phyloP scores from a whole-genome alignment of 176 grass and related monocot genomes.

The Avena atlantica region DNA sequence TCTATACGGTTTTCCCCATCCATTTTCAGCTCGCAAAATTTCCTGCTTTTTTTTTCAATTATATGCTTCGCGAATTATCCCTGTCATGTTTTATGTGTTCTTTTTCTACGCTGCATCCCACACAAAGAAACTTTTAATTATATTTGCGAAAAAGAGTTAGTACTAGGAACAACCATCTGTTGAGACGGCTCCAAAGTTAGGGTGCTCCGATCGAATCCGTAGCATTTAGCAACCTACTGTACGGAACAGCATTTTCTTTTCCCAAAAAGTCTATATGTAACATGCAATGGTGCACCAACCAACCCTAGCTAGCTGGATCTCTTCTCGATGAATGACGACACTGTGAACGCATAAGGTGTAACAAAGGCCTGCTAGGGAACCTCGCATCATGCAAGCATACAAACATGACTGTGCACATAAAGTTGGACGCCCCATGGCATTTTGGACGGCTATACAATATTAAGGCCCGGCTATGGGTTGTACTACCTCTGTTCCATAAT shows the following conservation, averaged over 20 bases:
- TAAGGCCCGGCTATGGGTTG: background rate
- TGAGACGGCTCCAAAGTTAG: background rate
- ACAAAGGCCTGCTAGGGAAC: background rate
- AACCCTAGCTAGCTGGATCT: constrained; percentile 26
- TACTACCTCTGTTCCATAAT: too few relatives aligned
- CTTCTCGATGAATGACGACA: constrained; percentile 54
- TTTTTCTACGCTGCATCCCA: background rate
- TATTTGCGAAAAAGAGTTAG: background rate
- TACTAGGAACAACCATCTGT: background rate
- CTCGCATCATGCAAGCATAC: constrained; percentile 18
- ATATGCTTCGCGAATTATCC: background rate
- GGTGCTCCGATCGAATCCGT: constrained; percentile 25
- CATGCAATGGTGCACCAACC: constrained; percentile 18
- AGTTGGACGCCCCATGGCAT: background rate
- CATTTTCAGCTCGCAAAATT: background rate
- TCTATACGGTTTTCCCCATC: background rate
- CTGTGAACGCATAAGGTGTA: constrained; percentile 41
- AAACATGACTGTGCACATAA: constrained; percentile 11
- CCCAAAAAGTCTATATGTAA: background rate
- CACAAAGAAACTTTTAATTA: background rate
- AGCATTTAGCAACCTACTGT: constrained; percentile 17
- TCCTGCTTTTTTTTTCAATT: background rate
- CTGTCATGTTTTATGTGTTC: background rate
- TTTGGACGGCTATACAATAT: background rate
- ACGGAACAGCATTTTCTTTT: background rate